Conservation (phyloP, 2,329 filamentous ascomycete genomes). For the Blumeriella jaapii region DNA sequence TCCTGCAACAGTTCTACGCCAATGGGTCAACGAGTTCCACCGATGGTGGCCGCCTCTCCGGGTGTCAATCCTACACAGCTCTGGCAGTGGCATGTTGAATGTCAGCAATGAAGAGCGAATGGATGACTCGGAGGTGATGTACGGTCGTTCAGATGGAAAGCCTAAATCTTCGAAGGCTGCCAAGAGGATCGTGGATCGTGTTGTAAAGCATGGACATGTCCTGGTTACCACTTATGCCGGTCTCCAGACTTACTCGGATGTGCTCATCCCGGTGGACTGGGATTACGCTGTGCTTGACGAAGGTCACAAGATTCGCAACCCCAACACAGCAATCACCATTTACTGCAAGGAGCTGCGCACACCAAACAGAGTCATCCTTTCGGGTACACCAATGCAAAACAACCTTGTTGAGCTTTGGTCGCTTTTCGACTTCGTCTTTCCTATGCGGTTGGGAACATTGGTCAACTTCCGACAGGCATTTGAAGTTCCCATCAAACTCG, state of each 20-base stretch:
- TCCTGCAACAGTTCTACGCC: conserved; percentile 86
- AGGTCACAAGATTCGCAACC: conserved; percentile 96
- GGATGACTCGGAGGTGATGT: conserved; percentile 43
- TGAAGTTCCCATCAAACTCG: conserved; percentile 84
- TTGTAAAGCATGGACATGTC: conserved; percentile 77
- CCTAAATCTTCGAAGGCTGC: conserved; percentile 56
- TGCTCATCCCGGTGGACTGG: conserved; percentile 78
- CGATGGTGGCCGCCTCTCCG: conserved; percentile 98
- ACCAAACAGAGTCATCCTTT: conserved; percentile 81
- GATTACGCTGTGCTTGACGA: conserved; percentile 91
- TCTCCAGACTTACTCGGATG: conserved; percentile 79
- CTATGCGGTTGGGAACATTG: conserved; percentile 85
- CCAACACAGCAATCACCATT: conserved; percentile 87
- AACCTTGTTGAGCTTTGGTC: conserved; percentile 94
- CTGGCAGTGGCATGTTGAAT: conserved; percentile 92
- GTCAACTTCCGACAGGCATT: conserved; percentile 87
- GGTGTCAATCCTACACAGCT: conserved; percentile 89
- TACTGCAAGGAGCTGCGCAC: conserved; percentile 91
- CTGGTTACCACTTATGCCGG: conserved; percentile 93
- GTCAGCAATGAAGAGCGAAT: conserved; percentile 50
- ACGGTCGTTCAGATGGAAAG: conserved; percentile 30
- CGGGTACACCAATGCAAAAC: conserved; percentile 96
- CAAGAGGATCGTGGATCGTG: conserved; percentile 68
- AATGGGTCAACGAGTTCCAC: conserved; percentile 98
- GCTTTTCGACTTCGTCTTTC: conserved; percentile 93